phyloP scores from a whole-genome alignment of 2,329 filamentous ascomycete genomes.

The Elsinoe arachidis region DNA sequence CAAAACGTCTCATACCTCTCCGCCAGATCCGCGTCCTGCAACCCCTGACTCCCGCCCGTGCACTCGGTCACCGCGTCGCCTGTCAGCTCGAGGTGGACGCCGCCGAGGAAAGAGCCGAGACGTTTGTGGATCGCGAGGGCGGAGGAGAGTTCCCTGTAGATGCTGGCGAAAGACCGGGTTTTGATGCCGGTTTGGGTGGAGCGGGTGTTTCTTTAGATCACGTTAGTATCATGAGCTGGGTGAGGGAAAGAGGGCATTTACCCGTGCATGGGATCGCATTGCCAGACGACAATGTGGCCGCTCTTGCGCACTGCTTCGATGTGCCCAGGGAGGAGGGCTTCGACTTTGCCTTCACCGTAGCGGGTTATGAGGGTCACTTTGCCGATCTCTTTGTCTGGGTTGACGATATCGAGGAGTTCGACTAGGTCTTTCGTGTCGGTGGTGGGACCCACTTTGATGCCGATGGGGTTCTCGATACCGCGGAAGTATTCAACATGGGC shows the following conservation, averaged over 20 bases:
- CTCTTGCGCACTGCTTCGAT: conserved; percentile 81
- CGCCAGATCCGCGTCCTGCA: conserved; percentile 80
- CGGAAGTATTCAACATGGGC: conserved; percentile 97
- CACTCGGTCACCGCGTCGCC: conserved; percentile 96
- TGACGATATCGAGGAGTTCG: conserved; percentile 71
- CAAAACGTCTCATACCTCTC: conserved; percentile 94
- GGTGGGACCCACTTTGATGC: conserved; percentile 88
- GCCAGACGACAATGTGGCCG: conserved; percentile 76
- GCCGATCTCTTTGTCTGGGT: conserved; percentile 71
- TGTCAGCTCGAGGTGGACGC: conserved; percentile 89
- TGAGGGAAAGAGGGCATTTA: conserved; percentile 17
- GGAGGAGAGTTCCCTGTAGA: conserved; percentile 76
- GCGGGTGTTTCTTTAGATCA: conserved; percentile 44
- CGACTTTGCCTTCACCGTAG: conserved; percentile 75
- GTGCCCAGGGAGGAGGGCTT: conserved; percentile 66
- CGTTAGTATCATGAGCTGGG: background rate
- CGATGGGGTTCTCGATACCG: conserved; percentile 89
- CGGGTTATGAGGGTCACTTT: conserved; percentile 96
- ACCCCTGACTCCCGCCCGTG: conserved; percentile 75
- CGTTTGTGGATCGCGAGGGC: conserved; percentile 78
- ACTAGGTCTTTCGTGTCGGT: conserved; percentile 71
- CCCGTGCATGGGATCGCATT: conserved; percentile 99
- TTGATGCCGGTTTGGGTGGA: conserved; percentile 71
- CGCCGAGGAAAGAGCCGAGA: conserved; percentile 77
- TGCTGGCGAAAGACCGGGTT: conserved; percentile 83